Percentiles rank a stretch among this genome's conserved stretches.
These are phyloP conservation scores for Penicillium fuscoglaucum DNA, from an alignment of 2,329 filamentous ascomycete species.

Conservation along the genomic window DNA sequence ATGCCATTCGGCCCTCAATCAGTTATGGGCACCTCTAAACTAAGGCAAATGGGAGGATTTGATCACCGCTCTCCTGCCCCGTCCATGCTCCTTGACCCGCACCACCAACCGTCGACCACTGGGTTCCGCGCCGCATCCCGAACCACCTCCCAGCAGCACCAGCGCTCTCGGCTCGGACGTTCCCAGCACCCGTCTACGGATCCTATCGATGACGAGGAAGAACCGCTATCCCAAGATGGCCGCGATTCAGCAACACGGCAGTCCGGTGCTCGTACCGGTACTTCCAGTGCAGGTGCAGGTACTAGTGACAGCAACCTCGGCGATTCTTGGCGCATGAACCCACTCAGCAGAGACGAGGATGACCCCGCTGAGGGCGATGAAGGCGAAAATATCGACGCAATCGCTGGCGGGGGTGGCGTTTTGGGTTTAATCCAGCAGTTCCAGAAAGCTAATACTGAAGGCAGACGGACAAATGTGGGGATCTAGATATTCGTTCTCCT, in stretches of 20 bases:
- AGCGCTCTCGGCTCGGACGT: conserved; percentile 35
- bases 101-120: conserved; percentile 47
- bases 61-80: conserved; percentile 41
- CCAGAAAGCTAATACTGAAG: conserved; percentile 55
- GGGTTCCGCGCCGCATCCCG: conserved; percentile 36
- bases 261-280: conserved; percentile 26
- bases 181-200: conserved; percentile 29
- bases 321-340: conserved; percentile 52
- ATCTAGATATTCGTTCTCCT: conserved; percentile 25
- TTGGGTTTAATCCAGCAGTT: conserved; percentile 68
- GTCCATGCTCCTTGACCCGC: conserved; percentile 49
- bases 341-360: conserved; percentile 33
- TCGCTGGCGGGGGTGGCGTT: conserved; percentile 56
- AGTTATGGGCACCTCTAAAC: conserved; percentile 29
- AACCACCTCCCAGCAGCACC: conserved; percentile 20
- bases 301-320: conserved; percentile 60
- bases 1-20: conserved; percentile 31
- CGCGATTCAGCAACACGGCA: conserved; percentile 20
- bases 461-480: conserved; percentile 38
- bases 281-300: conserved; percentile 40
- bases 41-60: conserved; percentile 24
- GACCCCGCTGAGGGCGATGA: conserved; percentile 49
- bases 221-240: conserved; percentile 20
- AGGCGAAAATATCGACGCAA: conserved; percentile 49
- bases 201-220: conserved; percentile 37